Percentiles rank a stretch among this genome's conserved stretches.
phyloP scores from a whole-genome alignment of 2,329 filamentous ascomycete species.

The Aureobasidium sp. region DNA sequence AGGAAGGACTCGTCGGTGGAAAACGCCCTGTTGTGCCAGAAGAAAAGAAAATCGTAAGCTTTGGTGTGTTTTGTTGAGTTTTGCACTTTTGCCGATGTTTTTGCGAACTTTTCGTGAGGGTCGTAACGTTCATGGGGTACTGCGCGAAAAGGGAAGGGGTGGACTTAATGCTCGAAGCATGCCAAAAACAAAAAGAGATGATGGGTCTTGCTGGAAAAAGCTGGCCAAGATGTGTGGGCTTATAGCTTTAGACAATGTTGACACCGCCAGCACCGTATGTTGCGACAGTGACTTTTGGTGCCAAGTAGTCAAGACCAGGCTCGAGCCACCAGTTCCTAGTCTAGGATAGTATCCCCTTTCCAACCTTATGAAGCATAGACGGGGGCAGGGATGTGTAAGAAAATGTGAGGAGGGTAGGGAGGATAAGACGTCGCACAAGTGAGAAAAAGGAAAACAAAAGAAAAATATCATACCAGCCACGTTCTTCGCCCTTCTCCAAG shows the following conservation, averaged over 20 bases:
- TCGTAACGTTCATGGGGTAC: neutral
- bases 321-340: conserved; percentile 13
- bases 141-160: neutral
- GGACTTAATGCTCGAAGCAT: conserved; percentile 8
- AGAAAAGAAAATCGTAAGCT: conserved; percentile 15
- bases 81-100: conserved; percentile 13
- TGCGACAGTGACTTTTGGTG: neutral
- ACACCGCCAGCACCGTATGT: neutral
- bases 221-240: conserved; percentile 8
- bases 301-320: conserved; percentile 9
- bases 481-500: conserved; percentile 70
- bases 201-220: neutral
- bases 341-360: conserved; percentile 14
- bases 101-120: neutral
- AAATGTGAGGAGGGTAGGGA: neutral
- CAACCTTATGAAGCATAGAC: neutral
- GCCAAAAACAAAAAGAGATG: neutral
- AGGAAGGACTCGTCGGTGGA: conserved; percentile 53
- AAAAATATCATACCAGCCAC: conserved; percentile 65
- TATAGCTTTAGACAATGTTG: conserved; percentile 6
- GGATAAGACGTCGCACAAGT: neutral
- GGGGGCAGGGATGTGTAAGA: neutral
- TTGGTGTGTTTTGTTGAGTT: neutral
- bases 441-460: conserved; percentile 20
- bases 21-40: conserved; percentile 40